These are phyloP conservation scores for Proliferodiscus dingleyae DNA, from an alignment of 2,329 filamentous ascomycete genomes.

Conservation along the genomic window DNA sequence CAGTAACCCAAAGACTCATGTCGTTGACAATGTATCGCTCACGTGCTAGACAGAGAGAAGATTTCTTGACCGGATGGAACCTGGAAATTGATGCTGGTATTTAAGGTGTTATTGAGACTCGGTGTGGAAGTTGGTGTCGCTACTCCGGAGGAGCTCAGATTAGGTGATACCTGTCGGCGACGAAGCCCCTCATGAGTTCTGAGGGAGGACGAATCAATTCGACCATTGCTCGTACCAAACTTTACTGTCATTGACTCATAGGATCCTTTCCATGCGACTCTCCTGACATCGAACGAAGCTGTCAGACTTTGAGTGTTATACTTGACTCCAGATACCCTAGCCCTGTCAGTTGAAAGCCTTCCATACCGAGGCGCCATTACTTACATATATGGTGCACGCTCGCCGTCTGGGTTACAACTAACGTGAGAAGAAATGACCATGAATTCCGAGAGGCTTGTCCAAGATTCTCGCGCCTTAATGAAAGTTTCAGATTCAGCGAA, in stretches of 20 bases:
- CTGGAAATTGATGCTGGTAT: not conserved
- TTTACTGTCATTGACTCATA: conserved; percentile 17
- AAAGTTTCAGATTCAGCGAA: conserved; percentile 4
- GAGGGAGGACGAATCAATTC: conserved; percentile 6
- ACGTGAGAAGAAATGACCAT: conserved; percentile 9
- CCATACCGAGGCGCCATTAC: not conserved
- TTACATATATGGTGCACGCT: conserved; percentile 8
- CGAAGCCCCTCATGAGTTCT: conserved; percentile 11
- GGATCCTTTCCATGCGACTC: conserved; percentile 11
- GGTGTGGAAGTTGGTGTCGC: not conserved
- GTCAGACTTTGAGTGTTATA: conserved; percentile 6
- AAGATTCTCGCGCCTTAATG: conserved; percentile 4
- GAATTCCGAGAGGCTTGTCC: conserved; percentile 7
- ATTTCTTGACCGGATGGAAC: not conserved
- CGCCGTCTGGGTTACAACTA: conserved; percentile 11
- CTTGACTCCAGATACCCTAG: conserved; percentile 8
- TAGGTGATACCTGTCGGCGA: not conserved
- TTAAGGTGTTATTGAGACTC: not conserved
- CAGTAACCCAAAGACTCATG: not conserved
- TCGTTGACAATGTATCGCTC: not conserved
- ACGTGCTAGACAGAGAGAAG: not conserved
- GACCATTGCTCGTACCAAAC: conserved; percentile 11
- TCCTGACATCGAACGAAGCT: conserved; percentile 3
- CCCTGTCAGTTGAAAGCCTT: not conserved
- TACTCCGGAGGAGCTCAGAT: not conserved